A percentile compares a stretch with the other conserved stretches of the same genome.
Conservation (phyloP, 805 yeast genomes). For the Zygotorulaspora florentina region DNA sequence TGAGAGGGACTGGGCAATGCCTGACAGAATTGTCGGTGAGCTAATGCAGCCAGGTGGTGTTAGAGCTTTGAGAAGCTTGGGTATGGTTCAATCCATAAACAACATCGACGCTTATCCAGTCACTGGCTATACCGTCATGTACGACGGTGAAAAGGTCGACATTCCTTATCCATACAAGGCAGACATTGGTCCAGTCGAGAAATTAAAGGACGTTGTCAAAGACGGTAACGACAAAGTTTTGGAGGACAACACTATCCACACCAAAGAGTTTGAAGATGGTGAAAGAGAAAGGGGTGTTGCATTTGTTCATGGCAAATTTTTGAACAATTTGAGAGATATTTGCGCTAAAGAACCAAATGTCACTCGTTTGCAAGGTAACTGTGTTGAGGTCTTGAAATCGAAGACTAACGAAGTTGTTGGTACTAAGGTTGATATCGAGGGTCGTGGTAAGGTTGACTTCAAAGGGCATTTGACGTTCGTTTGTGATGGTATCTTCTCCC, state of each 20-base stretch:
- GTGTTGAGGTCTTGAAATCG: slow-evolving; percentile 58
- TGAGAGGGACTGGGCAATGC: slow-evolving; percentile 88
- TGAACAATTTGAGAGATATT: slow-evolving; percentile 68
- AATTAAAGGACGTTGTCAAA: slow-evolving; percentile 52
- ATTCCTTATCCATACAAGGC: slow-evolving; percentile 72
- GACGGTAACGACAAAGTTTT: slow-evolving; percentile 54
- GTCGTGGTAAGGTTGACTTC: slow-evolving; percentile 42
- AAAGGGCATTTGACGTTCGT: slow-evolving; percentile 64
- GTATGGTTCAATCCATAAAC: slow-evolving; percentile 59
- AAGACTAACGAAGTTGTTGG: slow-evolving; percentile 62
- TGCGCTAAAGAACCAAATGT: slow-evolving; percentile 69
- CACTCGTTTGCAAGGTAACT: slow-evolving; percentile 78
- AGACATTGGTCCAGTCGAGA: slow-evolving; percentile 41
- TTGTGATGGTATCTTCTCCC: slow-evolving; percentile 94
- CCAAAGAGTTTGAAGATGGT: slow-evolving; percentile 53
- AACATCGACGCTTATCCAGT: slow-evolving; percentile 63
- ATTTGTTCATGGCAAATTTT: slow-evolving; percentile 89
- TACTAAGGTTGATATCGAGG: slow-evolving; percentile 54
- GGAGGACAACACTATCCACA: slow-evolving; percentile 47
- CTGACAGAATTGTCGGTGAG: slow-evolving; percentile 97
- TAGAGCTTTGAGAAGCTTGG: slow-evolving; percentile 73
- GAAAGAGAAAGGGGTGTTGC: slow-evolving; percentile 69
- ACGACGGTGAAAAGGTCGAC: slow-evolving; percentile 49
- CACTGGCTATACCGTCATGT: slow-evolving; percentile 77
- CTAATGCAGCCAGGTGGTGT: slow-evolving; percentile 96